These are phyloP conservation scores for Acacia melanoxylon DNA, from an alignment of 306 rosid species.

Conservation along the genomic window DNA sequence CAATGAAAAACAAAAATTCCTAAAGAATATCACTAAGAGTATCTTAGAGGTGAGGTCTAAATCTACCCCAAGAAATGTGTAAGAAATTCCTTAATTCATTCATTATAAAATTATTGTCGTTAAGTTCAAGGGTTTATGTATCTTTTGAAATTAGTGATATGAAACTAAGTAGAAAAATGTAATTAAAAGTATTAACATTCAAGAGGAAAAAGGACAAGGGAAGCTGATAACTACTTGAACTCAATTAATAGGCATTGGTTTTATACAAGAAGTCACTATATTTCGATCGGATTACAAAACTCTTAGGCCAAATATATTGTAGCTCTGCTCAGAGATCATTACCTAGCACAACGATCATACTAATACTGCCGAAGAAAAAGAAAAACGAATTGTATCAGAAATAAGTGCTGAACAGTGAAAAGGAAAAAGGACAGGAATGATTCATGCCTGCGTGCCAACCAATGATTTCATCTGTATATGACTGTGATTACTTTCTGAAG, in stretches of 20 bases:
- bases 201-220: not conserved
- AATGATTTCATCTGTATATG: slow-evolving; percentile 93
- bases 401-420: not conserved
- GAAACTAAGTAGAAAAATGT: not conserved
- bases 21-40: not conserved
- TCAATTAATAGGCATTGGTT: slow-evolving; percentile 6
- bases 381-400: not conserved
- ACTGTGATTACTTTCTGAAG: slow-evolving; percentile 46
- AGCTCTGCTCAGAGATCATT: slow-evolving; percentile 22
- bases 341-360: not conserved
- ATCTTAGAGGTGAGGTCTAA: not conserved
- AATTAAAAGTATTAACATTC: not conserved
- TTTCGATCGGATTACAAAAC: not conserved
- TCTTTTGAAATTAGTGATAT: slow-evolving; percentile 3
- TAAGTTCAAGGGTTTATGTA: not conserved
- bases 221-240: slow-evolving; percentile 6
- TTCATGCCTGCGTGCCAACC: slow-evolving; percentile 87
- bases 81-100: not conserved
- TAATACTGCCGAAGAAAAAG: not conserved
- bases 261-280: slow-evolving; percentile 31
- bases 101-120: not conserved
- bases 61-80: not conserved
- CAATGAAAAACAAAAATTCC: not conserved
- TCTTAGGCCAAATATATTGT: not conserved
- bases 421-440: not conserved